A percentile compares a stretch with the other conserved stretches of the same genome.
Conservation (phyloP, 306 rosid species). For the Cicer yamashitae region DNA sequence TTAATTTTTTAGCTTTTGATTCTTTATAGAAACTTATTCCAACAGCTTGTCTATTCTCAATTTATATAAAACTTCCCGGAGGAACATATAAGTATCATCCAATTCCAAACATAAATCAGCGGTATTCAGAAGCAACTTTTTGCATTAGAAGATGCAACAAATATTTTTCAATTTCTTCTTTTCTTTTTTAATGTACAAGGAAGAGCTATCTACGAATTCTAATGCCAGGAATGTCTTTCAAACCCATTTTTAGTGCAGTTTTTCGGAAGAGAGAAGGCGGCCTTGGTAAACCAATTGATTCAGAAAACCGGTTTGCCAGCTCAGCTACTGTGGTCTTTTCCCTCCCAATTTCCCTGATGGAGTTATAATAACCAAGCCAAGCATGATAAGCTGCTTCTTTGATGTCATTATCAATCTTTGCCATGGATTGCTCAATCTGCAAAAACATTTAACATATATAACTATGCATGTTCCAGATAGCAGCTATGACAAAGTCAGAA, state of each 20-base stretch:
- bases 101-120: neutral
- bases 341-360: conserved; percentile 84
- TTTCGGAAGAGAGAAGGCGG: conserved; percentile 82
- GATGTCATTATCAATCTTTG: conserved; percentile 69
- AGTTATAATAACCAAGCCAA: conserved; percentile 94
- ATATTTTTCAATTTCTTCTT: neutral
- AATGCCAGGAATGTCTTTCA: conserved; percentile 88
- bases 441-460: conserved; percentile 29
- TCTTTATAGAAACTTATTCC: neutral
- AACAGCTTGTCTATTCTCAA: neutral
- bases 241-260: conserved; percentile 90
- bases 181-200: neutral
- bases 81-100: neutral
- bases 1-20: neutral
- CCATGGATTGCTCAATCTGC: conserved; percentile 79
- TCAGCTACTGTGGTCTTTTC: conserved; percentile 79
- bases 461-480: neutral
- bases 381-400: conserved; percentile 95
- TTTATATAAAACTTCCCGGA: neutral
- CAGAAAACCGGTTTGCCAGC: conserved; percentile 69
- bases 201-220: conserved; percentile 63
- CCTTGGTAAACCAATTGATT: conserved; percentile 80
- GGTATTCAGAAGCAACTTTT: neutral
- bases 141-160: neutral
- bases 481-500: neutral